A percentile compares a stretch with the other conserved stretches of the same genome.
These are phyloP conservation scores for Knufia fluminis DNA, from an alignment of 2,329 filamentous ascomycete genomes.

Conservation along the genomic window DNA sequence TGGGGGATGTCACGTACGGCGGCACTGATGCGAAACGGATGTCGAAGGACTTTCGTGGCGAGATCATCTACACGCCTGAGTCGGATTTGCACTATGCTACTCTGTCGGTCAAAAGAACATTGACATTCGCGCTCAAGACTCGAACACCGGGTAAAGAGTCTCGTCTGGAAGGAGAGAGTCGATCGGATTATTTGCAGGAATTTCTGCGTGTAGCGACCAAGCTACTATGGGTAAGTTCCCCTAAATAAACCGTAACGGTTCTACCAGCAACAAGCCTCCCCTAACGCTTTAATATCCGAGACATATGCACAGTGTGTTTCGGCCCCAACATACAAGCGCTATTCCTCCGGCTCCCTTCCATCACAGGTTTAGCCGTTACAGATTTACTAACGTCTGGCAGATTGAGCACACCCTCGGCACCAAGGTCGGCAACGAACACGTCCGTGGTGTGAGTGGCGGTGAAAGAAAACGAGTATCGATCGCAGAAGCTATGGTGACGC, in stretches of 20 bases:
- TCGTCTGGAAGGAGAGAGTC: conserved; percentile 52
- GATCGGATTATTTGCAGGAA: conserved; percentile 51
- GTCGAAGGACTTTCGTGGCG: conserved; percentile 40
- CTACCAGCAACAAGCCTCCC: too few species aligned
- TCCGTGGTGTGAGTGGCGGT: conserved; percentile 62
- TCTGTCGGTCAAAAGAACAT: conserved; percentile 64
- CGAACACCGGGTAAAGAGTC: conserved; percentile 55
- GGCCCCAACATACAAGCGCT: too few species aligned
- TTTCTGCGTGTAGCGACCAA: conserved; percentile 61
- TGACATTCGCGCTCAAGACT: conserved; percentile 62
- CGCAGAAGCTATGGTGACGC: conserved; percentile 59
- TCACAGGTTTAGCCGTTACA: too few species aligned
- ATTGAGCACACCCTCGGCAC: conserved; percentile 64
- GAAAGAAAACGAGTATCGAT: conserved; percentile 49
- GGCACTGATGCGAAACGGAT: conserved; percentile 45
- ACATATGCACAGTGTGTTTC: too few species aligned
- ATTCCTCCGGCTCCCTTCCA: too few species aligned
- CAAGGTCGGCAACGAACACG: conserved; percentile 64
- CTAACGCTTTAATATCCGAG: too few species aligned
- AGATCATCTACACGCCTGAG: conserved; percentile 64
- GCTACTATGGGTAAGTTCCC: conserved; percentile 59
- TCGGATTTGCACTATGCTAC: conserved; percentile 69
- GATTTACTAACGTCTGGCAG: too few species aligned
- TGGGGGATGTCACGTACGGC: conserved; percentile 48
- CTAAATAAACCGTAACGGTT: too few species aligned